Evolutionary conservation across 2,329 filamentous ascomycete genomes (phyloP).

Genomic region (Cercospora janseana): DNA sequence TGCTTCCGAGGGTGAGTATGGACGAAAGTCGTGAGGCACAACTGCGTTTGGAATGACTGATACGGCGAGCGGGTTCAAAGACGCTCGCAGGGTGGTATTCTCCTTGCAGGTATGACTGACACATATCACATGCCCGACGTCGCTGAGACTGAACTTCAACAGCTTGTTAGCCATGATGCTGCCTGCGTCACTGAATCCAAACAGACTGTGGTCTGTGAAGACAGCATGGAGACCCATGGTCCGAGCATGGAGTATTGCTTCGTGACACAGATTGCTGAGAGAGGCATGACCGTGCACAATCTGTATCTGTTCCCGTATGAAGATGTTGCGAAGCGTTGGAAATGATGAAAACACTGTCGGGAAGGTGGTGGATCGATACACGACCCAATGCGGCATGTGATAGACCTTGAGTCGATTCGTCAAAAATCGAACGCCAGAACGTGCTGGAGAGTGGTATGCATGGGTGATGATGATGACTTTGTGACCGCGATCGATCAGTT

Average conservation of each 20-base stretch:
- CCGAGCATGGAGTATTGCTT: slow-evolving; percentile 88
- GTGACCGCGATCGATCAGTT: slow-evolving; percentile 94
- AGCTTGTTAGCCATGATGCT: slow-evolving; percentile 97
- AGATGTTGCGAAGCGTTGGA: slow-evolving; percentile 93
- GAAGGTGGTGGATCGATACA: slow-evolving; percentile 90
- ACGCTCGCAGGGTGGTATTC: slow-evolving; percentile 92
- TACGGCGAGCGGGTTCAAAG: slow-evolving; percentile 92
- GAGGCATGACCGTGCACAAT: slow-evolving; percentile 98
- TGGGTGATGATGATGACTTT: slow-evolving; percentile 98
- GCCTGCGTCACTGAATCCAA: slow-evolving; percentile 92
- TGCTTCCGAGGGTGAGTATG: slow-evolving; percentile 51
- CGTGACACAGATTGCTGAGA: slow-evolving; percentile 87
- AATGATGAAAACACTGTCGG: slow-evolving; percentile 99
- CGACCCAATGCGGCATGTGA: slow-evolving; percentile 91
- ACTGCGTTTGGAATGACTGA: slow-evolving; percentile 97
- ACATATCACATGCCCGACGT: slow-evolving; percentile 97
- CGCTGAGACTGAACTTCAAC: slow-evolving; percentile 90
- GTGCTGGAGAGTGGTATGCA: slow-evolving; percentile 67
- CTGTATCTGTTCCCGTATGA: slow-evolving; percentile 89
- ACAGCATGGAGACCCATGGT: slow-evolving; percentile 96
- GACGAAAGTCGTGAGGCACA: slow-evolving; percentile 92
- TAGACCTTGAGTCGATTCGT: slow-evolving; percentile 99
- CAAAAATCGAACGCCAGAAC: slow-evolving; percentile 88
- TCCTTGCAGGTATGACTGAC: slow-evolving; percentile 99
- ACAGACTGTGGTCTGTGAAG: slow-evolving; percentile 95